Conservation (phyloP, 2,329 filamentous ascomycete genomes). For the Claviceps sorghi region DNA sequence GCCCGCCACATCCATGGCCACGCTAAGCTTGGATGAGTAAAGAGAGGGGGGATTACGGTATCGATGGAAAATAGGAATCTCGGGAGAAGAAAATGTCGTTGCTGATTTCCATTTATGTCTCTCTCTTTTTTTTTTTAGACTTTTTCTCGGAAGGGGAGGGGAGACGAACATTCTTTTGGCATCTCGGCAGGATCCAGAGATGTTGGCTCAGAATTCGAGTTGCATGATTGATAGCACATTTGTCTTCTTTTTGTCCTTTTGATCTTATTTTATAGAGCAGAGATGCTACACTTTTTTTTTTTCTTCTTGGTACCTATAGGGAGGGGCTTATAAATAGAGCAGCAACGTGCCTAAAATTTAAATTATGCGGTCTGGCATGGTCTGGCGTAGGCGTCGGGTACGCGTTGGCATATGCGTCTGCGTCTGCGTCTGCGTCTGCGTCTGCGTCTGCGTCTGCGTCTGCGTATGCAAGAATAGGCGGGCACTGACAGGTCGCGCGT, state of each 20-base stretch:
- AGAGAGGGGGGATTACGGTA: constrained; percentile 3
- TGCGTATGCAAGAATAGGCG: not conserved
- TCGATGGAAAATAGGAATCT: constrained; percentile 1
- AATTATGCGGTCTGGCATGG: not conserved
- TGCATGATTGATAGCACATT: constrained; percentile 22
- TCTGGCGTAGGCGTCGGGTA: too few relatives aligned
- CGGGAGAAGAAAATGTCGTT: constrained; percentile 10
- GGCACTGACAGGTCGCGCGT: not conserved
- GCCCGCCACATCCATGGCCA: constrained; percentile 27
- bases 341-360: constrained; percentile 4
- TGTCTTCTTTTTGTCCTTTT: constrained; percentile 12
- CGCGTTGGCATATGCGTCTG: too few relatives aligned
- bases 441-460: too few relatives aligned
- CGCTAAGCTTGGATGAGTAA: constrained; percentile 13
- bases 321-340: constrained; percentile 10
- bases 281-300: constrained; percentile 13
- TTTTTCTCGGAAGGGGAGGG: constrained; percentile 4
- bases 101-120: constrained; percentile 4
- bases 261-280: constrained; percentile 15
- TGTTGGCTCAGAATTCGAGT: constrained; percentile 12
- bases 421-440: too few relatives aligned
- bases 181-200: constrained; percentile 25
- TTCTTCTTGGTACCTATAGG: constrained; percentile 16
- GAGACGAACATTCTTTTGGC: constrained; percentile 7
- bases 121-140: constrained; percentile 2